These are phyloP conservation scores for Amanita rubescens DNA, from an alignment of 768 basidiomycete species.

Conservation along the genomic window DNA sequence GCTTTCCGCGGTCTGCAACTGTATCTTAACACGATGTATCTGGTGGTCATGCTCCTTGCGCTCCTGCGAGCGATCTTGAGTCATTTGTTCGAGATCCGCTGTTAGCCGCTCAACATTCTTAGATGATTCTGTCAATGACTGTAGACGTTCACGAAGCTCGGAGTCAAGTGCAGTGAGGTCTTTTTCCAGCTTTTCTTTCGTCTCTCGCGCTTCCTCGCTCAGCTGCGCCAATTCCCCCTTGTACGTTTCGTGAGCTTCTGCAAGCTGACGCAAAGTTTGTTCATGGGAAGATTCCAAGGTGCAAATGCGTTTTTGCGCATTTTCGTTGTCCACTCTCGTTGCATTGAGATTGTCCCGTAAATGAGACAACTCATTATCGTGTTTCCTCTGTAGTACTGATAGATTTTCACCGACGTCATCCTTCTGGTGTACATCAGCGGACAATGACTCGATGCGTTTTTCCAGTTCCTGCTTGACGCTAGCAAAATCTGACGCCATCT, in stretches of 20 bases:
- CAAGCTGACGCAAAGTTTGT: conserved; percentile 15
- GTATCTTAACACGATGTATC: conserved; percentile 22
- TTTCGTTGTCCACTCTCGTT: conserved; percentile 10
- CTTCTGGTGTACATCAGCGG: conserved; percentile 13
- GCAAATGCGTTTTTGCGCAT: background rate
- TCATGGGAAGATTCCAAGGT: background rate
- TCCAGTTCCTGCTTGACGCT: conserved; percentile 25
- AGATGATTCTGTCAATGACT: conserved; percentile 29
- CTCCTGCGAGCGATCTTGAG: conserved; percentile 24
- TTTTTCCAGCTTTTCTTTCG: conserved; percentile 21
- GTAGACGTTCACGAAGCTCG: conserved; percentile 27
- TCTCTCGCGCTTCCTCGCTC: background rate
- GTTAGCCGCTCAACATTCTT: conserved; percentile 30
- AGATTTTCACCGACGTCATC: conserved; percentile 16
- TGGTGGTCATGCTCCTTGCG: conserved; percentile 13
- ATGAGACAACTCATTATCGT: conserved; percentile 13
- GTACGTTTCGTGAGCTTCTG: conserved; percentile 9
- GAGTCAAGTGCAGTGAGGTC: conserved; percentile 27
- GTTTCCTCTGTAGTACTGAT: conserved; percentile 10
- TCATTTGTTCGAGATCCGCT: background rate
- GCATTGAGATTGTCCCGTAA: conserved; percentile 16
- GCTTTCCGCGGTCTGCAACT: conserved; percentile 24
- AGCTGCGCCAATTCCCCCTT: background rate
- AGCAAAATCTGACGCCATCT: conserved; percentile 24
- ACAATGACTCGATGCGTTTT: conserved; percentile 12